Evolutionary conservation across 768 basidiomycete species (phyloP), one percentile per base, ranked within the genome.

Genomic region (Suillus clintonianus): DNA sequence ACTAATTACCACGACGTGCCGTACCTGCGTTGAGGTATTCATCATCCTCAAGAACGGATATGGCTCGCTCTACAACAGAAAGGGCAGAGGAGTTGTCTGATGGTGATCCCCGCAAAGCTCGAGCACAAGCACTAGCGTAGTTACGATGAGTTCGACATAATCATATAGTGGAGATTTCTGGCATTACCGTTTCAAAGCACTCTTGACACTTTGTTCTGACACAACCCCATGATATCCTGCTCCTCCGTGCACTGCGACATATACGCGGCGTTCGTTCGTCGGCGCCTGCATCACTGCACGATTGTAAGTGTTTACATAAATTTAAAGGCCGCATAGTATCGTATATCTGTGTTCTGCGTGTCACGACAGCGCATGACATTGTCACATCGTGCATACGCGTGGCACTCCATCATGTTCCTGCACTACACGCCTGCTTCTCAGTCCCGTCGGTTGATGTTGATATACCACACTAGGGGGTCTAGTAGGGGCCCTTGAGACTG

Each of bases 201-300:
- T 75, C 65, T 88, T 89, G 43, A 90, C 77, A 41, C 80, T 78
- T 32, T 79, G 77, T 60, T 90, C 88, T 17, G 78, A 74, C 0
- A 72, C 65, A 53, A 70, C 76, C 8, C 79, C 71, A 67, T 92
- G 90, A n/a, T 79, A 73, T 4, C 92, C 92, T 32, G 92, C 92
- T 36, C 92, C 92, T 13, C 89, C 92, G 67, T 94, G 92, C 13
- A 91, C 89, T 3, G 85, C 86, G 62, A 92, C 75, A 65, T 81
- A 84, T 45, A 42, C 69, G 70, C 69, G 39, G 22, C 48, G 32
- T n/a, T 36, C 55, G 11, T 54, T 39, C 51, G 13, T 53, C 11
- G 11, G 19, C 19, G 11, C 51, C 30, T 53, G 51, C 17, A 19
- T 53, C 19, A 17, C 8, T 48, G 24, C 4, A 4, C 14, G 8